Conservation (phyloP, 768 basidiomycete genomes). For the Pholiota microspora region DNA sequence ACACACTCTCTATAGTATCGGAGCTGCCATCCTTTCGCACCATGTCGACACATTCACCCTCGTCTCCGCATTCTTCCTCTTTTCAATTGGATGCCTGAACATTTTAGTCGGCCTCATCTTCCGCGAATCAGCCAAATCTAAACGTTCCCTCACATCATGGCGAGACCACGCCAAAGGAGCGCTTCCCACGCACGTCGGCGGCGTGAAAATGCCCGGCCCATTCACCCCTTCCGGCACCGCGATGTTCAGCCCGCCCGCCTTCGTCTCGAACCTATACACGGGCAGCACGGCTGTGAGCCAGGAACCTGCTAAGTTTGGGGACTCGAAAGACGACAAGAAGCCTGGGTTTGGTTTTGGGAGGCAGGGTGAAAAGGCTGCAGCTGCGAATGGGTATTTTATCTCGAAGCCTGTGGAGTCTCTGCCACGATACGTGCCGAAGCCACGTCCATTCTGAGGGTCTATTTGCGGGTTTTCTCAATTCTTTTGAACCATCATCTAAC, state of each 20-base stretch:
- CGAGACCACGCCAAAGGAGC: conserved; percentile 49
- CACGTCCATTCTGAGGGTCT: no score
- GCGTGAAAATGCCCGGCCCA: conserved; percentile 33
- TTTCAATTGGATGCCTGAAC: conserved; percentile 88
- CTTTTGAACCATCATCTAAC: no score
- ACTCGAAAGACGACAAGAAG: conserved; percentile 26
- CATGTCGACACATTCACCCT: conserved; percentile 87
- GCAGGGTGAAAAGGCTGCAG: conserved; percentile 74
- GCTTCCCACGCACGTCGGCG: conserved; percentile 49
- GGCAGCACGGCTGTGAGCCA: conserved; percentile 14
- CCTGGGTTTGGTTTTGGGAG: conserved; percentile 76
- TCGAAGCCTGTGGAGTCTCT: conserved; percentile 61
- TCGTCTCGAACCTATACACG: conserved; percentile 34
- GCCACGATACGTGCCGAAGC: conserved; percentile 45
- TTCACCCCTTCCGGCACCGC: conserved; percentile 24
- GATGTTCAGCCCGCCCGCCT: conserved; percentile 27
- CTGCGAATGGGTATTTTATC: conserved; percentile 58
- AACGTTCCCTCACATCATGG: conserved; percentile 67
- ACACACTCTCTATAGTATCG: conserved; percentile 45
- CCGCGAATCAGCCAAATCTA: conserved; percentile 57
- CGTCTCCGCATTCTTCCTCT: conserved; percentile 89
- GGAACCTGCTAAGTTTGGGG: neutral
- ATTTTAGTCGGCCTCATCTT: conserved; percentile 75
- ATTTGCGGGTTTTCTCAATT: no score
- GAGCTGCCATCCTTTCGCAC: conserved; percentile 71